Base-by-base conservation (phyloP, 2,329 filamentous ascomycete species). In the Nakataea oryzae region DNA sequence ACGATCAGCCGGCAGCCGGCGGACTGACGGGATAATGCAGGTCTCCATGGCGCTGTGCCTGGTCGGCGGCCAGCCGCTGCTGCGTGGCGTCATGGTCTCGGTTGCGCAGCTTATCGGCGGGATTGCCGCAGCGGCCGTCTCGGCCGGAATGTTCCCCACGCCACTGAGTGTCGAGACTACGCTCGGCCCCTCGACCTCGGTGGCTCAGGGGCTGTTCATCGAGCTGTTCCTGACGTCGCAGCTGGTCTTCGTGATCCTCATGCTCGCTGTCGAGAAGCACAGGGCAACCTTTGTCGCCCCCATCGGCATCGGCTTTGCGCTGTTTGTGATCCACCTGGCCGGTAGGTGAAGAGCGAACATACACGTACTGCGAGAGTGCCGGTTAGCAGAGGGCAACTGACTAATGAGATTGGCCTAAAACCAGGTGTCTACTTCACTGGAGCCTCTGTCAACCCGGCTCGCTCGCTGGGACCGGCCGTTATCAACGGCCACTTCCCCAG, bases 191-290 rank as follows among this genome's bases (percentile, higher is more conserved):
- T 80, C 79, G 14, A 76, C 81, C 4, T 81, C 74, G 63, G 74
- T 79, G 12, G 76, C 76, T 0, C 85, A 84, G 63, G 86, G 86
- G 8, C 74, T 89, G 54, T 87, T 89, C 69, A 80, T 89, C 58
- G 86, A 89, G 71, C 81, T 86, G 75, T 86, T 88, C 67, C 76
- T 88, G 50, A 89, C 86, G 0, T 76, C 83, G 0, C 79, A 87
- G 69, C 76, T 89, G 12, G 80, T 88, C 9, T 76, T 89, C 61
- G 81, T 85, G 3, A 83, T 89, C 32, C 83, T 86, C 71, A 87
- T 90, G 82, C 78, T 90, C 57, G 87, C 87, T 0, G 83, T 85
- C 4, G 87, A 90, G 70, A 91, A 91, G 74, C 87, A 91, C 71
- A 85, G 86, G 57, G 84, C 84, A 2, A 91, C 88, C 0, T 90